phyloP scores from a whole-genome alignment of 805 yeast species.

The Candida coleopterorum region DNA sequence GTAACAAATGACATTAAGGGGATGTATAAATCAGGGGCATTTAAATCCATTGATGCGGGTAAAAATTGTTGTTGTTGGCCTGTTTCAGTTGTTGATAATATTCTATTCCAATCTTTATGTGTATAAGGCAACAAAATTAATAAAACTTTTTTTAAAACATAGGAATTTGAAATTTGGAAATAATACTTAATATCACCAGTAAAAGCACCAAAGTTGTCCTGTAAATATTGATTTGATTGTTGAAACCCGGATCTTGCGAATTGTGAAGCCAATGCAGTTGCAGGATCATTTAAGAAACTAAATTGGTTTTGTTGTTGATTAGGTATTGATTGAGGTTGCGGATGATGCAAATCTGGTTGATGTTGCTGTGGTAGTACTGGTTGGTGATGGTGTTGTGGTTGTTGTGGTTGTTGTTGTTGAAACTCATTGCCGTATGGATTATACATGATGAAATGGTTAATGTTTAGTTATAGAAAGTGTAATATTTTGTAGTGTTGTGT shows the following conservation, averaged over 20 bases:
- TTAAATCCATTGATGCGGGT: slow-evolving; percentile 79
- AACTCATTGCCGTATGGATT: slow-evolving; percentile 31
- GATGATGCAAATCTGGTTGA: slow-evolving; percentile 13
- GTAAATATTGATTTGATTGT: slow-evolving; percentile 75
- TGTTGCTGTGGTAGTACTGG: slow-evolving; percentile 21
- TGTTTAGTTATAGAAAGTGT: no score
- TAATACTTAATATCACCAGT: slow-evolving; percentile 68
- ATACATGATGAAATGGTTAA: slow-evolving; percentile 22
- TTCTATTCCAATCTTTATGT: slow-evolving; percentile 77
- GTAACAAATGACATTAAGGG: slow-evolving; percentile 93
- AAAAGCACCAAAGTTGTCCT: slow-evolving; percentile 58
- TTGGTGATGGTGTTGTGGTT: slow-evolving; percentile 25
- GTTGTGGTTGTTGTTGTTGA: slow-evolving; percentile 31
- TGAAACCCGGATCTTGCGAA: slow-evolving; percentile 81
- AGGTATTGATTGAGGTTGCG: slow-evolving; percentile 38
- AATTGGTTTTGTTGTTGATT: slow-evolving; percentile 32
- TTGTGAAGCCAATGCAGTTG: slow-evolving; percentile 80
- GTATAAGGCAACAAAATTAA: slow-evolving; percentile 82
- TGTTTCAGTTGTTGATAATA: slow-evolving; percentile 20
- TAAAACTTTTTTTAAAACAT: slow-evolving; percentile 69
- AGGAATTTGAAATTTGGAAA: slow-evolving; percentile 86
- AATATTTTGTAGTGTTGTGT: no score
- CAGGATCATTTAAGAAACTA: slow-evolving; percentile 66
- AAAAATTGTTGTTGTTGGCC: slow-evolving; percentile 41
- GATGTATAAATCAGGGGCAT: slow-evolving; percentile 94